Evolutionary conservation across 2,329 filamentous ascomycete species (phyloP), one percentile per base, ranked within the genome.

Genomic region (Escovopsis weberi): DNA sequence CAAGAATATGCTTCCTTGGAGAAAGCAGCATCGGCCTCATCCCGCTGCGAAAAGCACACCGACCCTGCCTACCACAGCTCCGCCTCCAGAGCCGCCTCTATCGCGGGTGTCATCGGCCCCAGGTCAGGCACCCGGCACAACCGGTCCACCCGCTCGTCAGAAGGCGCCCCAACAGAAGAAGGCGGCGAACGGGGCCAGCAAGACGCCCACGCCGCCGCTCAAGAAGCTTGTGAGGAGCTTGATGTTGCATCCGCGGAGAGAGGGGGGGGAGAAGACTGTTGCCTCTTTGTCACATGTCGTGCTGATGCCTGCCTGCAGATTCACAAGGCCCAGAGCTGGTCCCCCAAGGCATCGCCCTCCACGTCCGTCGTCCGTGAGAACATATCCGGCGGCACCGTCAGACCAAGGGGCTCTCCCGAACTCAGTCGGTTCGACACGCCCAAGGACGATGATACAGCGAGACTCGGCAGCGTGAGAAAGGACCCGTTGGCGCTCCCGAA

Each of bases 351-450:
- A 6, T 60, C 65, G 12, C 67, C 76, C 26, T 80, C 75, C 8
- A 78, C 71, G 6, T 72, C 75, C 41, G 62, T 81, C 37, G 74
- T 74, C 4, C 68, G 66, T 48, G 76, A 81, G 55, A 75, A 70
- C 11, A 79, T 80, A 26, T 59, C 74, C 38, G 76, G 74, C 28
- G 73, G 69, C 39, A 75, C 70, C 3, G 57, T 69, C 39, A 67
- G 65, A 44, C 60, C 70, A 1, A 60, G 53, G n/a, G 61, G 61
- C 8, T 51, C 62, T 1, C 59, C 68, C 4, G 70, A 77, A 49
- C 61, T 76, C 30, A 65, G 64, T 43, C 67, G 69, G 37, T 76
- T 69, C 45, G 72, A 74, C 4, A 50, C 59, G 10, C 68, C 23
- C 26, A 70, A 53, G 40, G 51, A 46, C 41, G 55, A 60, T 48